Conservation (phyloP, 163 green algal species). For the Volvox carteri region DNA sequence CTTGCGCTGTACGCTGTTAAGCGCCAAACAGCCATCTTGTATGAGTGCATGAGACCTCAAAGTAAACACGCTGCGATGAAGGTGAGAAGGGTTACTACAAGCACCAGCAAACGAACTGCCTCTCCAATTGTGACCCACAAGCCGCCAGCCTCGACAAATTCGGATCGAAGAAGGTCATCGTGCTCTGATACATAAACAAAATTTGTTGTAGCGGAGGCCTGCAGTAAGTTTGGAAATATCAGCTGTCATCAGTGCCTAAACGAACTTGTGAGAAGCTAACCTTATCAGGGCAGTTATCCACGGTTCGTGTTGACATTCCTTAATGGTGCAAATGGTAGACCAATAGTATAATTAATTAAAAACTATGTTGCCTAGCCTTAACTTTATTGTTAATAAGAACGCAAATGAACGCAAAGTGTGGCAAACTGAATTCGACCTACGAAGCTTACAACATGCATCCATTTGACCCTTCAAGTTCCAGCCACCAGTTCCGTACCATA, state of each 20-base stretch:
- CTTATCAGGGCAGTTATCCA: conserved; percentile 74
- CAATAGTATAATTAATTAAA: conserved; percentile 4
- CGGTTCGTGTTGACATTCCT: conserved; percentile 20
- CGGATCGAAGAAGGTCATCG: conserved; percentile 64
- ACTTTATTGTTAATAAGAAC: no score
- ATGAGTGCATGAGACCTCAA: conserved; percentile 73
- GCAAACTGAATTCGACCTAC: no score
- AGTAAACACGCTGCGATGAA: conserved; percentile 80
- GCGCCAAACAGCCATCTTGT: conserved; percentile 74
- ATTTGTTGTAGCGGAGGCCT: conserved; percentile 74
- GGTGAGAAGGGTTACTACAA: not conserved
- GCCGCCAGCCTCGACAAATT: conserved; percentile 62
- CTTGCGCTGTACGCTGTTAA: conserved; percentile 93
- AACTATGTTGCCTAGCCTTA: no score
- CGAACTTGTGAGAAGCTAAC: conserved; percentile 4
- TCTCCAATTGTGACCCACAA: conserved; percentile 64
- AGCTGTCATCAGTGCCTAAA: not conserved
- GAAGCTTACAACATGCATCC: no score
- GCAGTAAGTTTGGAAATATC: not conserved
- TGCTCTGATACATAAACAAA: conserved; percentile 68
- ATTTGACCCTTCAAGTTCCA: no score
- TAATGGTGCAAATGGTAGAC: no score
- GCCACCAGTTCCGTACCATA: no score
- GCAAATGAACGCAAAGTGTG: no score
- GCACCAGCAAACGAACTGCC: not conserved